A percentile compares a stretch with the other conserved stretches of the same genome.
Conservation (phyloP, 176 grass and related monocot genomes). For the Puccinellia tenuiflora region DNA sequence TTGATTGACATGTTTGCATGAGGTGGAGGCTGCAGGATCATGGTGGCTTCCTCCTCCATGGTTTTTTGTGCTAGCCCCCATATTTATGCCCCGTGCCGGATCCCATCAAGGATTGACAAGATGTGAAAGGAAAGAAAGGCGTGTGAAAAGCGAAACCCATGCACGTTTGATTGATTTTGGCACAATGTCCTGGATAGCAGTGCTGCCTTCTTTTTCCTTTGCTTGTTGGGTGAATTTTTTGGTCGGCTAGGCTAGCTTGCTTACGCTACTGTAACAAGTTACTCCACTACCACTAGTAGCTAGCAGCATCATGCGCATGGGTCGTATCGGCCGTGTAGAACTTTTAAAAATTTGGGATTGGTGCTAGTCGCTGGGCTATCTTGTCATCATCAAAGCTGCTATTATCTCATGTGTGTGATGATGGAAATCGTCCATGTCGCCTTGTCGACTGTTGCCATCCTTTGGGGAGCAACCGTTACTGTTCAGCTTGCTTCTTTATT, state of each 20-base stretch:
- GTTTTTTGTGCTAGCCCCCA: slow-evolving; percentile 44
- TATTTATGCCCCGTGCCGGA: slow-evolving; percentile 44
- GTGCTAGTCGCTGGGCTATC: slow-evolving; percentile 28
- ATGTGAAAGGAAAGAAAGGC: slow-evolving; percentile 62
- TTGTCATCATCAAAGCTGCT: slow-evolving; percentile 45
- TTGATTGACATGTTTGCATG: background rate
- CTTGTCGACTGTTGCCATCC: slow-evolving; percentile 28
- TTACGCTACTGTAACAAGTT: background rate
- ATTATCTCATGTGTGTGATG: slow-evolving; percentile 54
- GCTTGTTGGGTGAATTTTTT: background rate
- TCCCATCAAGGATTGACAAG: slow-evolving; percentile 59
- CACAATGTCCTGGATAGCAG: background rate
- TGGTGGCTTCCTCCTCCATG: slow-evolving; percentile 25
- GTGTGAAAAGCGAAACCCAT: slow-evolving; percentile 28
- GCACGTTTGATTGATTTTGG: slow-evolving; percentile 14
- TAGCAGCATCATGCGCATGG: slow-evolving; percentile 6
- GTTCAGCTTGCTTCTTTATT: slow-evolving; percentile 38
- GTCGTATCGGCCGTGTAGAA: background rate
- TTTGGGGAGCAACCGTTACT: slow-evolving; percentile 25
- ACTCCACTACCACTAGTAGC: background rate
- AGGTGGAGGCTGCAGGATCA: slow-evolving; percentile 17
- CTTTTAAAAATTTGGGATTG: slow-evolving; percentile 3
- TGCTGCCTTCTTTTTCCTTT: background rate
- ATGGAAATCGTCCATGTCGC: slow-evolving; percentile 29
- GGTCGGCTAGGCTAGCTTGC: slow-evolving; percentile 1